Percentiles rank a stretch among this genome's conserved stretches.
Evolutionary conservation across 345 rosid species (phyloP).

Genomic region (Eucalyptus marginata): DNA sequence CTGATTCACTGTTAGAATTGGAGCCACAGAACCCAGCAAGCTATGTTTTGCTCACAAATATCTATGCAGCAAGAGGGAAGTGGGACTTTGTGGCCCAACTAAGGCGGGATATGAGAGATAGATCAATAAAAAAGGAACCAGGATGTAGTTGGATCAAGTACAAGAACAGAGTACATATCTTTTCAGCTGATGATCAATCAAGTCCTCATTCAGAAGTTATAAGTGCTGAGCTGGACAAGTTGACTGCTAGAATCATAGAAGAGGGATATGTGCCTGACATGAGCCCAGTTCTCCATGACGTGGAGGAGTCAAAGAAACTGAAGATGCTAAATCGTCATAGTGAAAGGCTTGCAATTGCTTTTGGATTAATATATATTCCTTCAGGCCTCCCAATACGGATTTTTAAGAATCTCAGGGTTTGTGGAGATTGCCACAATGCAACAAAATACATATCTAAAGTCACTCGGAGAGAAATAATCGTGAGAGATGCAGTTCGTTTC

Average conservation of each 20-base stretch:
- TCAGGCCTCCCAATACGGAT: conserved; percentile 54
- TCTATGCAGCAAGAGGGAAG: conserved; percentile 61
- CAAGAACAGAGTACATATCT: conserved; percentile 52
- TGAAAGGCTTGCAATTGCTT: conserved; percentile 90
- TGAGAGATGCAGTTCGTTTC: conserved; percentile 84
- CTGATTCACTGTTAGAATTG: conserved; percentile 59
- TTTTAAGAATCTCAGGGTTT: conserved; percentile 78
- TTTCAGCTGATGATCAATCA: conserved; percentile 73
- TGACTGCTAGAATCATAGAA: conserved; percentile 45
- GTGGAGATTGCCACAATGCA: conserved; percentile 84
- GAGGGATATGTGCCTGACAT: conserved; percentile 76
- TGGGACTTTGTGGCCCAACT: conserved; percentile 68
- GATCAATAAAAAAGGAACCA: conserved; percentile 70
- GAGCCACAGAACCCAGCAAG: conserved; percentile 81
- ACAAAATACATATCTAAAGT: conserved; percentile 84
- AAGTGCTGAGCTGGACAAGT: conserved; percentile 51
- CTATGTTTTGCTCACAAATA: conserved; percentile 59
- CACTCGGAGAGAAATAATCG: conserved; percentile 79
- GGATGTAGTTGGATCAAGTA: conserved; percentile 95
- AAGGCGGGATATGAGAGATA: conserved; percentile 57
- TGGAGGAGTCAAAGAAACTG: conserved; percentile 54
- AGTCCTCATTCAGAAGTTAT: conserved; percentile 61
- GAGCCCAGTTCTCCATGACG: conserved; percentile 65
- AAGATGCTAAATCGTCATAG: conserved; percentile 89
- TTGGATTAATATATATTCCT: conserved; percentile 73